Conservation (phyloP, 495 filamentous ascomycete species). For the Tetracladium marchalianum region DNA sequence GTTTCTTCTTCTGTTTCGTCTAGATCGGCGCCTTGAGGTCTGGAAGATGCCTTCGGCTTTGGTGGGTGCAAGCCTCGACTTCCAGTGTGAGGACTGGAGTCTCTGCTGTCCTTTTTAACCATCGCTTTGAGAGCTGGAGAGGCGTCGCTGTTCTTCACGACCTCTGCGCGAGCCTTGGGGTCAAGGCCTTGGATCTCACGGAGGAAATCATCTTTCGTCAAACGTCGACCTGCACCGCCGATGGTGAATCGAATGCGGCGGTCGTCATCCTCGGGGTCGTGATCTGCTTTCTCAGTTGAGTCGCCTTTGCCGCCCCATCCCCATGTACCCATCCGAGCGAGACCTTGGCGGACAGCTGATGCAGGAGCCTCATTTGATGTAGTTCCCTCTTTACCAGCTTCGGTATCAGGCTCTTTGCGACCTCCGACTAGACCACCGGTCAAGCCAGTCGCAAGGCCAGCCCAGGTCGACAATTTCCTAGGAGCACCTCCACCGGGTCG, state of each 20-base stretch:
- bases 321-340: conserved; percentile 37
- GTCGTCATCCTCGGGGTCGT: conserved; percentile 56
- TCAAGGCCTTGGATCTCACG: conserved; percentile 72
- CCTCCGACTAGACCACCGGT: conserved; percentile 13
- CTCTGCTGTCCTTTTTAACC: conserved; percentile 38
- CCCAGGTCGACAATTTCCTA: conserved; percentile 2
- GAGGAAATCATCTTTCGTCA: conserved; percentile 92
- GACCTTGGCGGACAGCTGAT: conserved; percentile 26
- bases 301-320: conserved; percentile 25
- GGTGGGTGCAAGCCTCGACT: too few species aligned
- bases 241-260: conserved; percentile 83
- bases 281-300: conserved; percentile 32
- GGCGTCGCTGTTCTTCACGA: conserved; percentile 58
- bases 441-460: conserved; percentile 1
- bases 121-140: conserved; percentile 44
- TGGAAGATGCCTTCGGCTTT: too few species aligned
- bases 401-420: conserved; percentile 9
- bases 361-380: background rate
- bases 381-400: background rate
- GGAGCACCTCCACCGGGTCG: background rate
- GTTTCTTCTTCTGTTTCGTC: conserved; percentile 3
- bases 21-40: conserved; percentile 5
- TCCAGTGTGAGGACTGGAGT: background rate
- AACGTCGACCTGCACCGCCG: conserved; percentile 53
- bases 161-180: conserved; percentile 59